Percentiles rank a stretch among this genome's conserved stretches.
These are phyloP conservation scores for Luzula sylvatica DNA, from an alignment of 176 grass and related monocot genomes.

Conservation along the genomic window DNA sequence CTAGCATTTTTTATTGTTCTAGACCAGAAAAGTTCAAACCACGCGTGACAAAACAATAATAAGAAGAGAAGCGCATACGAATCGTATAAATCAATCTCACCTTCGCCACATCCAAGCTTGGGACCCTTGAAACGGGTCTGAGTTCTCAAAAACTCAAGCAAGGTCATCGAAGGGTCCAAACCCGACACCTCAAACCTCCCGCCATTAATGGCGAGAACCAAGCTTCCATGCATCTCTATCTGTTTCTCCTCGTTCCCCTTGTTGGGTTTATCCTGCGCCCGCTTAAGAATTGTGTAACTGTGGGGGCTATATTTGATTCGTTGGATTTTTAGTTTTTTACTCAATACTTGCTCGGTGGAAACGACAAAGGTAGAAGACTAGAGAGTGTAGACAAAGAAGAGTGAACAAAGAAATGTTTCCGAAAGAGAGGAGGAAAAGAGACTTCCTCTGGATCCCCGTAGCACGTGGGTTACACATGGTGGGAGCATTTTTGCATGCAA, in stretches of 20 bases:
- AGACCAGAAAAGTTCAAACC: background rate
- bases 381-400: no score
- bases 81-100: background rate
- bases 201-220: constrained; percentile 59
- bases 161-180: constrained; percentile 46
- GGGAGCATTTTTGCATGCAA: no score
- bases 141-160: constrained; percentile 68
- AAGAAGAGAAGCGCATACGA: background rate
- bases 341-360: no score
- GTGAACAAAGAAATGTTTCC: no score
- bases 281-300: background rate
- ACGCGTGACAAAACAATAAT: background rate
- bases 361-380: no score
- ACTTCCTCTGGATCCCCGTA: no score
- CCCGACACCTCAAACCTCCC: constrained; percentile 38
- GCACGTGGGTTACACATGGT: no score
- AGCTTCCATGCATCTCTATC: background rate
- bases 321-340: no score
- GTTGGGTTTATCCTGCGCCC: background rate
- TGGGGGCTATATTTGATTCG: background rate
- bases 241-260: background rate
- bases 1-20: no score
- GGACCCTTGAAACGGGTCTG: constrained; percentile 40
- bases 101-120: constrained; percentile 90
- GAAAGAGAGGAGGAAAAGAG: no score